Evolutionary conservation across 2,329 filamentous ascomycete species (phyloP).

Genomic region (Monascus ruber): DNA sequence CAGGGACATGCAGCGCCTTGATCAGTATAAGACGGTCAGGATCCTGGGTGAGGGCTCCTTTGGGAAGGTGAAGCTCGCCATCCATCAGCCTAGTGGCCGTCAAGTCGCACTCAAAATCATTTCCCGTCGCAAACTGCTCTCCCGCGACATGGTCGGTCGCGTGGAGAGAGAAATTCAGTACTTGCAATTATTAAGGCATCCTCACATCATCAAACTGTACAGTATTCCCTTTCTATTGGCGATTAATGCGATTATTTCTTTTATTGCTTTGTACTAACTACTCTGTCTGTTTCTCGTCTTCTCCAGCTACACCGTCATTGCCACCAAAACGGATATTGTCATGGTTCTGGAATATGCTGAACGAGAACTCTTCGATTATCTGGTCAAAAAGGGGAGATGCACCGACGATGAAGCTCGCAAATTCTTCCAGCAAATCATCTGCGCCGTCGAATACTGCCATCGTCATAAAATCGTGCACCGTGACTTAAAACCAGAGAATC

Average conservation of each 20-base stretch:
- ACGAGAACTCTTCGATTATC: conserved; percentile 94
- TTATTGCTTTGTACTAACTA: too few relatives aligned
- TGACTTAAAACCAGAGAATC: conserved; percentile 93
- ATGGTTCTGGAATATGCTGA: conserved; percentile 99
- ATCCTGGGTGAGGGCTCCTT: conserved; percentile 95
- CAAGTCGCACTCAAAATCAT: conserved; percentile 98
- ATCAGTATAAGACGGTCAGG: conserved; percentile 80
- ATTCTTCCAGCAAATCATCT: conserved; percentile 98
- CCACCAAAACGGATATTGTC: conserved; percentile 85
- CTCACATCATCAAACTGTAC: conserved; percentile 97
- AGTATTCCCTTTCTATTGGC: too few relatives aligned
- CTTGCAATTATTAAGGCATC: conserved; percentile 84
- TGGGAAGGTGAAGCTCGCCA: conserved; percentile 94
- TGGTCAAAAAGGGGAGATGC: conserved; percentile 87
- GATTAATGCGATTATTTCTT: too few relatives aligned
- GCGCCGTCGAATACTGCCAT: conserved; percentile 97
- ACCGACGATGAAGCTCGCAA: conserved; percentile 84
- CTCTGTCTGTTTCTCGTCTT: not conserved
- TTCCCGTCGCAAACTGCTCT: conserved; percentile 87
- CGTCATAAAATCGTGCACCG: conserved; percentile 97
- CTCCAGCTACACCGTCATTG: conserved; percentile 83
- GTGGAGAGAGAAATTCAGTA: conserved; percentile 99
- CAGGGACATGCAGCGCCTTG: conserved; percentile 68
- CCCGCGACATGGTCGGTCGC: conserved; percentile 91
- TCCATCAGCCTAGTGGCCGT: conserved; percentile 82